Evolutionary conservation across 352 stramenopile species (phyloP).

Genomic region (Phytophthora uliginosa): DNA sequence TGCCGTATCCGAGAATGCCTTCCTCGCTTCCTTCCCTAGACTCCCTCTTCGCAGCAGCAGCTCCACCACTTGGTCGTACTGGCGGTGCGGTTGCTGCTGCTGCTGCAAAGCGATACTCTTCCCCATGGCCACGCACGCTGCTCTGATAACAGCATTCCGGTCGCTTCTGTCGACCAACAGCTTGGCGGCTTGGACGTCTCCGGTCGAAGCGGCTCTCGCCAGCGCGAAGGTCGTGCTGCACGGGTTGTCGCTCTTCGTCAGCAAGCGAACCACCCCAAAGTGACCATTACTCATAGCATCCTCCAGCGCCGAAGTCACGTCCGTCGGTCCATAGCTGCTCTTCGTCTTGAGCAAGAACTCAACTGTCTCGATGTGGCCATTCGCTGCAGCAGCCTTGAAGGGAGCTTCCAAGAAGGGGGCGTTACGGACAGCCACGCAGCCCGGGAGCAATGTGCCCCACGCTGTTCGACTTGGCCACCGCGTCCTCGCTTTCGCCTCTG

Average conservation of each 20-base stretch:
- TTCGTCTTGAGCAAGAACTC: neutral
- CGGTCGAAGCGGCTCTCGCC: neutral
- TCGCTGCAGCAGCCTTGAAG: neutral
- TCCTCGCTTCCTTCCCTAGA: no score
- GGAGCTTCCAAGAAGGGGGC: neutral
- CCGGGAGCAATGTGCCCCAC: neutral
- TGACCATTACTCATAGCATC: neutral
- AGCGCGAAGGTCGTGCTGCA: neutral
- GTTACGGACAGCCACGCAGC: neutral
- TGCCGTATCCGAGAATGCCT: no score
- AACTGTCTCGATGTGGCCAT: neutral
- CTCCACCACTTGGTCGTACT: no score
- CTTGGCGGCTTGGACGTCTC: neutral
- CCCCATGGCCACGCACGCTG: neutral
- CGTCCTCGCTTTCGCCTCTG: neutral
- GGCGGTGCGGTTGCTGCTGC: no score
- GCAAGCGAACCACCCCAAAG: neutral
- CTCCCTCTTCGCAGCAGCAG: no score
- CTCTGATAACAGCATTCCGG: neutral
- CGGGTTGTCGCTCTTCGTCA: neutral
- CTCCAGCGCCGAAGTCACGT: neutral
- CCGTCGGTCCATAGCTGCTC: neutral
- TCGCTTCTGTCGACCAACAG: neutral
- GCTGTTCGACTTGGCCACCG: neutral
- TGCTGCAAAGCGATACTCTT: no score